These are phyloP conservation scores for Aspergillus pseudoglaucus DNA, from an alignment of 2,329 filamentous ascomycete genomes.

Conservation along the genomic window DNA sequence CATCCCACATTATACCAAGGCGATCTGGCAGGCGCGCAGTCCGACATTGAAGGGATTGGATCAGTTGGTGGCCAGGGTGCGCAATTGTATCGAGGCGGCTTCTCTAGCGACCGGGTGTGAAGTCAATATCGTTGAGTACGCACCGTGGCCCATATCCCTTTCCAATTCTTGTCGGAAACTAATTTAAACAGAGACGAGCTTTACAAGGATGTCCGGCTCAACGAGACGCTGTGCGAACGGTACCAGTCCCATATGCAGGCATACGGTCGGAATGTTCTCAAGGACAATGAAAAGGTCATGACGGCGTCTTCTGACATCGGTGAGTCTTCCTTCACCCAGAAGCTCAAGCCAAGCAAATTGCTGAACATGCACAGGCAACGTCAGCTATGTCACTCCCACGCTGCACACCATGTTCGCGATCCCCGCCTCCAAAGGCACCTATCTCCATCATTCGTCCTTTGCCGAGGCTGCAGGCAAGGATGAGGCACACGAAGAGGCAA, in stretches of 20 bases:
- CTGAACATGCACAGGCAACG: conserved; percentile 37
- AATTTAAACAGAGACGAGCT: conserved; percentile 13
- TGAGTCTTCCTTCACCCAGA: conserved; percentile 5
- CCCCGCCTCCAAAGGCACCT: conserved; percentile 28
- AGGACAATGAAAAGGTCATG: conserved; percentile 32
- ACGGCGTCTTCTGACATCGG: conserved; percentile 44
- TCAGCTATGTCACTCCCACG: conserved; percentile 42
- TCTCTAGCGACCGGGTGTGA: conserved; percentile 31
- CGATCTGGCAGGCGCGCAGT: conserved; percentile 42
- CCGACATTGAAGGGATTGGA: conserved; percentile 37
- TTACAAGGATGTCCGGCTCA: conserved; percentile 44
- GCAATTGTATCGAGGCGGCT: conserved; percentile 30
- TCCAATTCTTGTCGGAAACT: no score
- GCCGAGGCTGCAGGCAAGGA: conserved; percentile 40
- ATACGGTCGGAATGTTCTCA: conserved; percentile 33
- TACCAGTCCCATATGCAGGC: conserved; percentile 42
- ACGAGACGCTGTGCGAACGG: conserved; percentile 38
- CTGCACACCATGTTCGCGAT: conserved; percentile 47
- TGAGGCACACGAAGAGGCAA: conserved; percentile 35
- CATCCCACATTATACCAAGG: conserved; percentile 47
- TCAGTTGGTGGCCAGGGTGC: conserved; percentile 20
- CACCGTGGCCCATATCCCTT: no score
- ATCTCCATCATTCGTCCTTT: conserved; percentile 38
- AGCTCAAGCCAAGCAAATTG: no score
- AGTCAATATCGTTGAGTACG: conserved; percentile 26